These are phyloP conservation scores for Lanmaoa rubissima DNA, from an alignment of 768 basidiomycete species.

Conservation along the genomic window DNA sequence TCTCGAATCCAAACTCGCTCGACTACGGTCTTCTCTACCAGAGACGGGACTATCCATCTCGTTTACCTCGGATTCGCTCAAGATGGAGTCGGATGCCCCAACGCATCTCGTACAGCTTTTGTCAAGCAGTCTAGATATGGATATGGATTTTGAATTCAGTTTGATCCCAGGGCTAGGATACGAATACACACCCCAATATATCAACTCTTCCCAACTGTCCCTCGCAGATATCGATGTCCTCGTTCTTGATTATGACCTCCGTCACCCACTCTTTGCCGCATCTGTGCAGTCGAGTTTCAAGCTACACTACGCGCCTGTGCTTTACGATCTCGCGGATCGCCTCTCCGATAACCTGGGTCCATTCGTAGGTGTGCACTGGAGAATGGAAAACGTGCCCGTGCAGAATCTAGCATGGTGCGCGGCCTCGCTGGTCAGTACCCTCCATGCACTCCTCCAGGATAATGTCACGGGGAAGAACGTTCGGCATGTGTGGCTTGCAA, in stretches of 20 bases:
- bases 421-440: constrained; percentile 44
- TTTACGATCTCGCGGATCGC: constrained; percentile 40
- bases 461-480: constrained; percentile 31
- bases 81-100: constrained; percentile 10
- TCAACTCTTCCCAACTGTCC: constrained; percentile 16
- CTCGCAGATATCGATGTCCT: constrained; percentile 41
- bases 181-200: constrained; percentile 13
- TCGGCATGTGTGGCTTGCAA: constrained; percentile 52
- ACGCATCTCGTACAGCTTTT: constrained; percentile 15
- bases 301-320: constrained; percentile 44
- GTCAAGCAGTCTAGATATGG: constrained; percentile 7
- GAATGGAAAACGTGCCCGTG: constrained; percentile 49
- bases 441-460: constrained; percentile 36
- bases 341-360: constrained; percentile 36
- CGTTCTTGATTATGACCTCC: constrained; percentile 53
- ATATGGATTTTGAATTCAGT: constrained; percentile 2
- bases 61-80: constrained; percentile 4
- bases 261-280: constrained; percentile 40
- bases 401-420: constrained; percentile 47
- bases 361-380: constrained; percentile 56
- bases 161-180: constrained; percentile 11
- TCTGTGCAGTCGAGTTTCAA: neutral
- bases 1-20: constrained; percentile 20
- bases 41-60: constrained; percentile 8
- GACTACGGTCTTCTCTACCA: constrained; percentile 8